phyloP scores from a whole-genome alignment of 2,329 filamentous ascomycete genomes.

The Didymella keratinophila region DNA sequence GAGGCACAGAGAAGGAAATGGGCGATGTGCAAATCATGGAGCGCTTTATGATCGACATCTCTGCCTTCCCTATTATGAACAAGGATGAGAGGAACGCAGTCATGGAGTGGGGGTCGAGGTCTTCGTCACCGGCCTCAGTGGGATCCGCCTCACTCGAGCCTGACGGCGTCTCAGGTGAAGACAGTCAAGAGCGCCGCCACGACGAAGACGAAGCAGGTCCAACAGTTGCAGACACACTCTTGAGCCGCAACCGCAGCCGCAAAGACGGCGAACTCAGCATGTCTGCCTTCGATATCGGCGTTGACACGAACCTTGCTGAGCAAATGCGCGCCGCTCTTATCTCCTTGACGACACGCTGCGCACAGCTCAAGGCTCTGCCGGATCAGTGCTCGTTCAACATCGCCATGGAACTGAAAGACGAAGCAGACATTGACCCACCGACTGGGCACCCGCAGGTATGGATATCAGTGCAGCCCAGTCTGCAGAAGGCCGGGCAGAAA shows the following conservation, averaged over 20 bases:
- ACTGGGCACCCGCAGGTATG: slow-evolving; percentile 63
- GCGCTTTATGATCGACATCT: slow-evolving; percentile 67
- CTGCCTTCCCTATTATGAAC: slow-evolving; percentile 61
- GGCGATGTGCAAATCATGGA: slow-evolving; percentile 61
- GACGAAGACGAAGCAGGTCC: background rate
- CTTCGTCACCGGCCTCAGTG: slow-evolving; percentile 10
- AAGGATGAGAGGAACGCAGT: slow-evolving; percentile 59
- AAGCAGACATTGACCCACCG: slow-evolving; percentile 59
- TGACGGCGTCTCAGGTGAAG: slow-evolving; percentile 18
- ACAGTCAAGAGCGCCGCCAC: background rate
- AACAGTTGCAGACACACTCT: slow-evolving; percentile 4
- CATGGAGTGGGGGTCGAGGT: slow-evolving; percentile 52
- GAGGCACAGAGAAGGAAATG: background rate
- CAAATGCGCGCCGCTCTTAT: slow-evolving; percentile 73
- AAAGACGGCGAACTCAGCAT: slow-evolving; percentile 3
- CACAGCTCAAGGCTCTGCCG: slow-evolving; percentile 66
- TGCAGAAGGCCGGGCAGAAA: slow-evolving; percentile 46
- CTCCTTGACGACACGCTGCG: slow-evolving; percentile 67
- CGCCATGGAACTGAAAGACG: slow-evolving; percentile 74
- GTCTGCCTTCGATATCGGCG: slow-evolving; percentile 30
- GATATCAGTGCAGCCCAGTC: slow-evolving; percentile 65
- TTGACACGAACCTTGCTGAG: slow-evolving; percentile 69
- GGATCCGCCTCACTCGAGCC: slow-evolving; percentile 2
- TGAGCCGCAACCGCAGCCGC: slow-evolving; percentile 16
- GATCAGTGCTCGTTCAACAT: slow-evolving; percentile 75